Base-by-base conservation (phyloP, 306 rosid species). In the Abrus pulchellus region DNA sequence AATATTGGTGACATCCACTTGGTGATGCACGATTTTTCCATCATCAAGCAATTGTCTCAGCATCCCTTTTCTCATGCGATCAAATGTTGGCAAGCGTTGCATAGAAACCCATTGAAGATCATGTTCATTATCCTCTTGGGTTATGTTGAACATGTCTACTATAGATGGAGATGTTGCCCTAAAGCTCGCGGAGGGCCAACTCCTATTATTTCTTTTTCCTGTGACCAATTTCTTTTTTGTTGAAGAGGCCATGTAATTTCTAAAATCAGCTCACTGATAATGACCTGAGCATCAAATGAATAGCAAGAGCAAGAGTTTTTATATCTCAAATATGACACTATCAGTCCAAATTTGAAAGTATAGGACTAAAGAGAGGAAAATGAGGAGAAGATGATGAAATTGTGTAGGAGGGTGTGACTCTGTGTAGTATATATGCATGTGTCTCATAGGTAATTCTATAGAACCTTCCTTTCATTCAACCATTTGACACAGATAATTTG, bases 21-120 rank as follows among this genome's bases (percentile, higher is more conserved):
- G 90, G 3, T 74, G 80, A 54, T 40, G 77, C 27, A 75, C 59
- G 8, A 78, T 27, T 5, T 74, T 83, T 3, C 93, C 97, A 36
- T 90, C 74, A 8, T 83, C 83, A 62, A 66, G 68, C 32, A 76
- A 81, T 38, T 83, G 85, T 9, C 40, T 81, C 5, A 92, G 13
- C 83, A 92, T 75, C 63, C 94, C 94, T 34, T 81, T 87, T 45
- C 92, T 74, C 75, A 90, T 61, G 60, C 97, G 79, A 14, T 92
- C 92, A 30, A 76, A 78, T 1, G 94, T 92, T 0, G 97, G 94
- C 40, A 92, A 72, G 56, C 94, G 77, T 41, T 92, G 90, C 2
- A 92, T 80, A 7, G 92, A 94, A 3, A 93, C 94, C 97, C 97
- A 92, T 67, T 50, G 80, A 64, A 92, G 83, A 80, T 87, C 90